Conservation (phyloP, 768 basidiomycete species). For the Mrakia blollopis region DNA sequence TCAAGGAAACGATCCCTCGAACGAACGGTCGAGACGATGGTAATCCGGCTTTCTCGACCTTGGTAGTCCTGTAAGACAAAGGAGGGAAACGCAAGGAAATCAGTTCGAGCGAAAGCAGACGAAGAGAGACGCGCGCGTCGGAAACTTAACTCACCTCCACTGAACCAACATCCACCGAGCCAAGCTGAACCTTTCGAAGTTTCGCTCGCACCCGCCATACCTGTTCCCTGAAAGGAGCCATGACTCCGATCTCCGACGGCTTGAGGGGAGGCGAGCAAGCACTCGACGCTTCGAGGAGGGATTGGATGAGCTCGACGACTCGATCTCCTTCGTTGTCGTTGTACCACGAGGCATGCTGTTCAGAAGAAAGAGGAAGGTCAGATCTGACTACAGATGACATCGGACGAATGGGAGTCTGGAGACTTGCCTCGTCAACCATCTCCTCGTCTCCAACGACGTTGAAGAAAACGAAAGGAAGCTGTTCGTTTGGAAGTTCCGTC, state of each 20-base stretch:
- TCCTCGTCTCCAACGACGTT: conserved; percentile 40
- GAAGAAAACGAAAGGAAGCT: conserved; percentile 42
- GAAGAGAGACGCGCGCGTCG: neutral
- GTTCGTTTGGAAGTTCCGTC: conserved; percentile 37
- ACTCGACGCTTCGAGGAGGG: conserved; percentile 31
- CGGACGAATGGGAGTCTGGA: neutral
- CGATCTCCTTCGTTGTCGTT: conserved; percentile 39
- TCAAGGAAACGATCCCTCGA: conserved; percentile 39
- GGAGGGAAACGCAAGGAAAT: neutral
- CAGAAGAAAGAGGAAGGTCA: neutral
- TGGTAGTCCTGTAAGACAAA: conserved; percentile 39
- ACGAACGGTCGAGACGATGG: conserved; percentile 38
- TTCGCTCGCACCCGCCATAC: conserved; percentile 43
- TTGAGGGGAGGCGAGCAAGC: conserved; percentile 30
- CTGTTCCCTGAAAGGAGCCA: conserved; percentile 46
- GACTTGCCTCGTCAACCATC: conserved; percentile 43
- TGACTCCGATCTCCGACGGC: conserved; percentile 42
- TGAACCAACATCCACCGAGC: conserved; percentile 45
- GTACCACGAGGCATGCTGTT: conserved; percentile 38
- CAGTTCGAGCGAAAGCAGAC: neutral
- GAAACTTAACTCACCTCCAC: conserved; percentile 37
- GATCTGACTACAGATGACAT: neutral
- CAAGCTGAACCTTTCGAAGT: conserved; percentile 36
- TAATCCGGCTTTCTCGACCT: conserved; percentile 37
- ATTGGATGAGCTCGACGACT: conserved; percentile 35